phyloP scores from a whole-genome alignment of 164 flowering plant species.

The Annona squamosa region DNA sequence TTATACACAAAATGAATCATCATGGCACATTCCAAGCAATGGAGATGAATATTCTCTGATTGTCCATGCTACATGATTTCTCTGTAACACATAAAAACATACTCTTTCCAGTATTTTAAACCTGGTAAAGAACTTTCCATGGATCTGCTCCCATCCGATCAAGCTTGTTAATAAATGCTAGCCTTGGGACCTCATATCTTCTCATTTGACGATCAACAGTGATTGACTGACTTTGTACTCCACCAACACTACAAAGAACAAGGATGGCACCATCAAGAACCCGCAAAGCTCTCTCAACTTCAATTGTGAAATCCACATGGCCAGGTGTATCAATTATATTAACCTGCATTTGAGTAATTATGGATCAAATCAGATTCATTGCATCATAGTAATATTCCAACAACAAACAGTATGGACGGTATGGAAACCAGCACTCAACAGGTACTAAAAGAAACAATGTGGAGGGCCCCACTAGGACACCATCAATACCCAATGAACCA shows the following conservation, averaged over 20 bases:
- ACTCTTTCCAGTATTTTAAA: too few species aligned
- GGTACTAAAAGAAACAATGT: too few species aligned
- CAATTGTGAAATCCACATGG: conserved; percentile 98
- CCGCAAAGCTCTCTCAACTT: conserved; percentile 98
- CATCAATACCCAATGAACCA: too few species aligned
- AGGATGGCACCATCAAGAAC: conserved; percentile 99
- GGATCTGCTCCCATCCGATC: conserved; percentile 99
- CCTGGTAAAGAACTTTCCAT: conserved; percentile 97
- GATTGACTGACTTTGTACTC: conserved; percentile 98
- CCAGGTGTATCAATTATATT: conserved; percentile 99
- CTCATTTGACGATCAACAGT: conserved; percentile 99
- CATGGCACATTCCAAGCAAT: too few species aligned
- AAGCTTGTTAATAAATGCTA: conserved; percentile 95
- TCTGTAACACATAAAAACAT: too few species aligned
- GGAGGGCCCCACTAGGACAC: too few species aligned
- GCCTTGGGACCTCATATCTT: conserved; percentile 93
- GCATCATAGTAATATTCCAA: neutral
- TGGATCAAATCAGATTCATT: neutral
- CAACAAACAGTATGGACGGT: neutral
- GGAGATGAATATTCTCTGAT: too few species aligned
- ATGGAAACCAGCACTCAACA: neutral
- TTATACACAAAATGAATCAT: too few species aligned
- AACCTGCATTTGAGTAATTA: conserved; percentile 41
- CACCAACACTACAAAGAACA: conserved; percentile 98
- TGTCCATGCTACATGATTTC: too few species aligned